Evolutionary conservation across 1,139 yeast species (phyloP), one percentile per base, ranked within the genome.

Genomic region (Scheffersomyces insectosa): DNA sequence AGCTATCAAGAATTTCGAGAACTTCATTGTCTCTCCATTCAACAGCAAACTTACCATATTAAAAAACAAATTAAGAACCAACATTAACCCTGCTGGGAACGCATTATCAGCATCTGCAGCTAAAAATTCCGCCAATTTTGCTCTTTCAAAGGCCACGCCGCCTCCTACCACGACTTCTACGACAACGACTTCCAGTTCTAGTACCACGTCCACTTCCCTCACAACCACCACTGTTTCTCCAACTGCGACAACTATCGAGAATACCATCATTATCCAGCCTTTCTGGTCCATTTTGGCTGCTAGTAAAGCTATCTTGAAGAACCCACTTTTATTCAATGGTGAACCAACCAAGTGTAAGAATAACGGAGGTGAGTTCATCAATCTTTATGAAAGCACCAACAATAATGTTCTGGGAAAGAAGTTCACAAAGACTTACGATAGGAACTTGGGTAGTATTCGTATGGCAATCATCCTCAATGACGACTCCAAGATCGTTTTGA

Each of bases 221-320:
- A 48, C 50, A 1, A 48, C 51, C 6, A 48, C 51, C 3, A 48
- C 51, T 0, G 46, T 46, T 8, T 47, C 58, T 4, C 59, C 60
- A 4, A 56, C 55, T 40, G 52, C 63, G 6, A 65, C 70, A 1
- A 65, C 69, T 3, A 62, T 65, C 36, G 65, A 63, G 42, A 63
- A 65, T 39, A 62, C 60, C 32, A 43, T 62, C 3, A 62, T 72
- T 2, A 68, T 73, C 16, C 87, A 82, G 54, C 89, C 90, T 3
- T 60, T 84, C 25, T 85, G 91, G 91, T 73, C 86, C 0, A 70
- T 83, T 44, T 61, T 84, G 6, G 83, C 85, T 4, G 86, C 87
- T 0, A 65, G 78, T 14, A 81, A 79, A 49, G 77, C 85, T 0
- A 75, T 84, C 58, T 65, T 75, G 41, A 66, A 66, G 15, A 69